These are phyloP conservation scores for Oehlia diaphana DNA, from an alignment of 192 early-diverging fungal species.

Conservation along the genomic window DNA sequence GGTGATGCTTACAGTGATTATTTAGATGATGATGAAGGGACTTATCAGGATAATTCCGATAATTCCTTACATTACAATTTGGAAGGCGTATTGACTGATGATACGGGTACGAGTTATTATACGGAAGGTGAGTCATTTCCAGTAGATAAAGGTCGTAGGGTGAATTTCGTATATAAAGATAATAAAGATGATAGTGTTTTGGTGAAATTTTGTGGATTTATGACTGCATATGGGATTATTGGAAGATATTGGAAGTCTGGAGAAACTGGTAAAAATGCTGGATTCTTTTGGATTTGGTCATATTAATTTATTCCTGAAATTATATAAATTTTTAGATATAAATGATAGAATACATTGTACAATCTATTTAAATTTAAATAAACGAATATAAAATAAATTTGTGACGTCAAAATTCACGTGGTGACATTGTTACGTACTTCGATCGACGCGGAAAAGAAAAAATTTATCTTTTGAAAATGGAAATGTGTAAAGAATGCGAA, in stretches of 20 bases:
- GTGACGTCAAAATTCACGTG: too few species aligned
- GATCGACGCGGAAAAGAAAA: too few species aligned
- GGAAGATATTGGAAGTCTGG: not conserved
- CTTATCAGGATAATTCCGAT: slow-evolving; percentile 3
- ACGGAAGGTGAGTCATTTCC: not conserved
- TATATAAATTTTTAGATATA: too few species aligned
- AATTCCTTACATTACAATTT: not conserved
- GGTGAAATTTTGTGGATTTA: slow-evolving; percentile 4
- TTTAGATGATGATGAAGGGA: not conserved
- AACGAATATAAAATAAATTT: too few species aligned
- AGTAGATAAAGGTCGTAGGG: slow-evolving; percentile 14
- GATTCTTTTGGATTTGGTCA: slow-evolving; percentile 20
- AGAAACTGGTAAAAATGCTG: not conserved
- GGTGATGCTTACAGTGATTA: not conserved
- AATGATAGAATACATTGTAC: too few species aligned
- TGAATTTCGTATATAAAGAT: not conserved
- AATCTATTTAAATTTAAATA: too few species aligned
- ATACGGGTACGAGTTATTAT: not conserved
- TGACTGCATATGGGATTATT: slow-evolving; percentile 15
- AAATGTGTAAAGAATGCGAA: too few species aligned
- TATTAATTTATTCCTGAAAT: too few species aligned
- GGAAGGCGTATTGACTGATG: slow-evolving; percentile 1
- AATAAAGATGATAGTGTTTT: not conserved
- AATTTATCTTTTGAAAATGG: too few species aligned
- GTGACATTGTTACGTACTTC: too few species aligned